A percentile compares a stretch with the other conserved stretches of the same genome.
Conservation (phyloP, 73 alveolate species). For the Tetrahymena borealis region DNA sequence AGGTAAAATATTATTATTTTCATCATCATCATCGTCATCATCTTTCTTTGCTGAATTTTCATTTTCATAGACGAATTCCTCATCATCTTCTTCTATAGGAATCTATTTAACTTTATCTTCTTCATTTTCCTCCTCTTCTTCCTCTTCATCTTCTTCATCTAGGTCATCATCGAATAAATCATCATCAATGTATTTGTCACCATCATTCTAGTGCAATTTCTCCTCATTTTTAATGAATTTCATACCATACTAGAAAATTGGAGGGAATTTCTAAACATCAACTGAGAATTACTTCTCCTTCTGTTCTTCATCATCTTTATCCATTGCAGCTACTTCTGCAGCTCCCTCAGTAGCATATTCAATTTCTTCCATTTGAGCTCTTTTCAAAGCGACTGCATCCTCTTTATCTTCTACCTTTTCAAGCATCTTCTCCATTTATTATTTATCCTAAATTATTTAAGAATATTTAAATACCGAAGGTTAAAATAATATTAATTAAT, state of each 20-base stretch:
- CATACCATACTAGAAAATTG: conserved; percentile 28
- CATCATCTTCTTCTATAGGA: conserved; percentile 6
- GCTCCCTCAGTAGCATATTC: conserved; percentile 18
- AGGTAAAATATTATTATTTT: neutral
- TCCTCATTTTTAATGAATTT: neutral
- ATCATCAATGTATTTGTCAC: neutral
- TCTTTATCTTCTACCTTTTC: conserved; percentile 33
- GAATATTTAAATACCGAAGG: neutral
- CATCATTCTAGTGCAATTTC: neutral
- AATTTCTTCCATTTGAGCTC: conserved; percentile 30
- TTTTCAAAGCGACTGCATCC: conserved; percentile 26
- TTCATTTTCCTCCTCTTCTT: neutral
- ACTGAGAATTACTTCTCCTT: conserved; percentile 5
- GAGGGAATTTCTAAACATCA: conserved; percentile 19
- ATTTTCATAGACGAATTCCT: neutral
- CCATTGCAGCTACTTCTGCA: conserved; percentile 32
- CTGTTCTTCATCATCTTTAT: conserved; percentile 10
- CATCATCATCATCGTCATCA: neutral
- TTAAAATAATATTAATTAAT: neutral
- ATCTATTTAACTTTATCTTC: neutral
- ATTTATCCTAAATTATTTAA: conserved; percentile 8
- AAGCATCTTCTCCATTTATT: conserved; percentile 21
- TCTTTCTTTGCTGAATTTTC: conserved; percentile 1
- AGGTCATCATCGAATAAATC: neutral
- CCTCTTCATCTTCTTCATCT: neutral